Evolutionary conservation across 352 stramenopile genomes (phyloP).

Genomic region (Phytophthora tubulina): DNA sequence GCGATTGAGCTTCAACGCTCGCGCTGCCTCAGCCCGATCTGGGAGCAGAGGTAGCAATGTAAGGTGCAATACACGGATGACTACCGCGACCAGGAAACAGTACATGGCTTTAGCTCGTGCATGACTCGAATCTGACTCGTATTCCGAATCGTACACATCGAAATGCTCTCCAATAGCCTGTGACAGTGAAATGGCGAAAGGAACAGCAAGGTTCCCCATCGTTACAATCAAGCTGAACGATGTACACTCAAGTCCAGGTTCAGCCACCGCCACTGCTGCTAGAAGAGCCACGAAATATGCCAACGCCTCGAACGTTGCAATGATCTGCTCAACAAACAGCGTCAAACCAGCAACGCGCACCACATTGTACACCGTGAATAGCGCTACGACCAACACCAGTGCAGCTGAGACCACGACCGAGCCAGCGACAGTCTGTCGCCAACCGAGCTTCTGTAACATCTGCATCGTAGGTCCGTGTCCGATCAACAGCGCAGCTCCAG

Average conservation of each 20-base stretch:
- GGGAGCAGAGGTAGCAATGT: conserved; percentile 54
- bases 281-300: conserved; percentile 65
- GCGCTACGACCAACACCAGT: conserved; percentile 46
- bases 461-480: conserved; percentile 25
- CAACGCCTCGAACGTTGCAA: conserved; percentile 59
- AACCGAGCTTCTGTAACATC: conserved; percentile 42
- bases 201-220: conserved; percentile 60
- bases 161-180: conserved; percentile 73
- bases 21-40: conserved; percentile 45
- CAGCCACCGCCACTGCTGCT: conserved; percentile 53
- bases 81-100: conserved; percentile 54
- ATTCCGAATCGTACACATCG: conserved; percentile 69
- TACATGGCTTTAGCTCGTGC: conserved; percentile 58
- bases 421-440: conserved; percentile 48
- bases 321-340: conserved; percentile 63
- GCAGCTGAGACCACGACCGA: conserved; percentile 47
- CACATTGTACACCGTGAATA: conserved; percentile 69
- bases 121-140: conserved; percentile 49
- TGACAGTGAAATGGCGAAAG: conserved; percentile 66
- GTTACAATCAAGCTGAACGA: conserved; percentile 66
- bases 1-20: conserved; percentile 40
- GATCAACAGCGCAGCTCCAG: conserved; percentile 40
- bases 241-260: conserved; percentile 56
- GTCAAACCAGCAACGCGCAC: conserved; percentile 59
- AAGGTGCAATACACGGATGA: conserved; percentile 50